Percentiles rank a stretch among this genome's conserved stretches.
These are phyloP conservation scores for Penicillium sp. DNA, from an alignment of 2,329 filamentous ascomycete genomes.

Conservation along the genomic window DNA sequence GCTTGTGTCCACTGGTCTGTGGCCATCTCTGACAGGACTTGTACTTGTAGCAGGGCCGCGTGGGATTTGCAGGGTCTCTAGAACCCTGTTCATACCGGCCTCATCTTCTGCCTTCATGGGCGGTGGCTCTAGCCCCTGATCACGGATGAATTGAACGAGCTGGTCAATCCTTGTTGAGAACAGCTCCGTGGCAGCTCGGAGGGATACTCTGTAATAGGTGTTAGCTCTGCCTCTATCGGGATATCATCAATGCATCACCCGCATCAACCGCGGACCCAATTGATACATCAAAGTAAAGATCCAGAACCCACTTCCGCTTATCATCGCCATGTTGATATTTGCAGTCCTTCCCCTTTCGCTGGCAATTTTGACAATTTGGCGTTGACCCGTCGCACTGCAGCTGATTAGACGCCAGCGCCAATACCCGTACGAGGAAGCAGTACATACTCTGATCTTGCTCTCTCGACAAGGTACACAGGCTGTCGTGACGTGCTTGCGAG, in stretches of 20 bases:
- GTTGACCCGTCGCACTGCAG: slow-evolving; percentile 36
- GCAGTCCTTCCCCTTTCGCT: slow-evolving; percentile 37
- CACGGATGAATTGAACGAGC: slow-evolving; percentile 39
- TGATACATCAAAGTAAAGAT: neutral
- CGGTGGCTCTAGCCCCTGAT: slow-evolving; percentile 38
- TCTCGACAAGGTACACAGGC: slow-evolving; percentile 44
- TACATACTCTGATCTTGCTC: slow-evolving; percentile 42
- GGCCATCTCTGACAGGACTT: neutral
- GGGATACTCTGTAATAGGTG: slow-evolving; percentile 26
- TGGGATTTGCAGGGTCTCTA: slow-evolving; percentile 36
- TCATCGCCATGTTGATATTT: slow-evolving; percentile 40
- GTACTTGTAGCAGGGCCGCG: slow-evolving; percentile 20
- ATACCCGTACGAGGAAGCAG: neutral
- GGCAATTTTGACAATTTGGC: slow-evolving; percentile 37
- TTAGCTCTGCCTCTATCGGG: neutral
- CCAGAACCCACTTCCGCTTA: slow-evolving; percentile 36
- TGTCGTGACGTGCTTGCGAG: slow-evolving; percentile 43
- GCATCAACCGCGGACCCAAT: neutral
- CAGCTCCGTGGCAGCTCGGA: slow-evolving; percentile 35
- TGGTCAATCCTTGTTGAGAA: slow-evolving; percentile 39
- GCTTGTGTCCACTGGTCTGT: neutral
- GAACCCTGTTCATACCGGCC: slow-evolving; percentile 34
- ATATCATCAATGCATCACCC: neutral
- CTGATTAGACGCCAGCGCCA: slow-evolving; percentile 5
- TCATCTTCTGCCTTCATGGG: slow-evolving; percentile 39